Base-by-base conservation (phyloP, 169 alveolate genomes). In the Plasmodium berghei region DNA sequence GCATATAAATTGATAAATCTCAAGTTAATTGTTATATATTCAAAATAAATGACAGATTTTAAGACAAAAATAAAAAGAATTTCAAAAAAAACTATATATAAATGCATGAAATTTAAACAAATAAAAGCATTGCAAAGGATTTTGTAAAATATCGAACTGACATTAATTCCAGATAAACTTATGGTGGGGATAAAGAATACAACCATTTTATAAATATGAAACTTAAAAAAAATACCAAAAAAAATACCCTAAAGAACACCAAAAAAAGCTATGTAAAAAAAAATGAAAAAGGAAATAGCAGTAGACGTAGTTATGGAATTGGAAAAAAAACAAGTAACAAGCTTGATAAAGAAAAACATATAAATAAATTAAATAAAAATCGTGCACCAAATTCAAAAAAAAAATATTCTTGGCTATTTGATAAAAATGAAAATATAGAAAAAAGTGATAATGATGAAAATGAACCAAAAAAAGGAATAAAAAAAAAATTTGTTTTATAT, bases 401-500 rank as follows among this genome's bases (percentile, higher is more conserved):
- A 16, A 52, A 10, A 16, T 52, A 52, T 8, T 52, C 59, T 0
- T 52, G 59, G 59, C 22, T 52, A 2, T 52, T 52, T 12, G 9
- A 52, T 14, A 16, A 52, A 52, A 16, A 0, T 52, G 20, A 16
- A 52, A 52, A 52, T 9, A 22, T 0, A 8, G 34, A 70, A 6
- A 61, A 55, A 42, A 42, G 20, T 14, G 28, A 56, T 20, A 58
- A 2, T n/a, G 67, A 58, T n/a, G 59, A 1, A 6, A 18, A 52
- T 14, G 6, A 12, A 16, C n/a, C 18, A 12, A n/a, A 9, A 12
- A 26, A 45, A 1, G 22, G 2, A 26, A 20, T 1, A 5, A 75
- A 72, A 34, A 73, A 77, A 67, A 71, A 89, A 14, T 85, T 71
- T 26, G 85, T 69, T 24, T 40, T 85, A 20, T 85, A 72, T 71